Percentiles rank a stretch among this genome's conserved stretches.
Evolutionary conservation across 768 basidiomycete genomes (phyloP).

Genomic region (Tulasnella sp.): DNA sequence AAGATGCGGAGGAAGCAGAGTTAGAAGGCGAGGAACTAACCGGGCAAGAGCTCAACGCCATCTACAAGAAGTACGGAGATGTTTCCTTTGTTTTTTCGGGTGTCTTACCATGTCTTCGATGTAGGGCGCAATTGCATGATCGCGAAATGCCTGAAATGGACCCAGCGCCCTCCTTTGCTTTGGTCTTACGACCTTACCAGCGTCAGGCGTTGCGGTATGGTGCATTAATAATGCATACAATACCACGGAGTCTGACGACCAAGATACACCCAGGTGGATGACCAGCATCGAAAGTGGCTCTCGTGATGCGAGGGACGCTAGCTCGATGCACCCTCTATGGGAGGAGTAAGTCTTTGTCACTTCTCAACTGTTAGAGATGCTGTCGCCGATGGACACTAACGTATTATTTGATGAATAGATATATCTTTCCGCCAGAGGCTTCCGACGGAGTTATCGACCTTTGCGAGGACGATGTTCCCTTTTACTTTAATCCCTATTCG

Average conservation of each 20-base stretch:
- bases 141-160: slow-evolving; percentile 73
- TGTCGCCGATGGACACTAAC: background rate
- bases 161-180: slow-evolving; percentile 67
- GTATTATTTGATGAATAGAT: slow-evolving; percentile 46
- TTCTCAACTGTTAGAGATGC: background rate
- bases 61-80: slow-evolving; percentile 71
- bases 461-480: slow-evolving; percentile 69
- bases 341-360: slow-evolving; percentile 59
- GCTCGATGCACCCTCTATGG: slow-evolving; percentile 91
- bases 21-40: slow-evolving; percentile 73
- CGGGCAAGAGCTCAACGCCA: slow-evolving; percentile 73
- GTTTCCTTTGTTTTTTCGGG: background rate
- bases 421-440: slow-evolving; percentile 64
- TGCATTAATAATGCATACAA: background rate
- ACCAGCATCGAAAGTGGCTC: slow-evolving; percentile 74
- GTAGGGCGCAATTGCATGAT: slow-evolving; percentile 82
- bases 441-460: slow-evolving; percentile 65
- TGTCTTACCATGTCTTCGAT: slow-evolving; percentile 17
- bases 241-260: background rate
- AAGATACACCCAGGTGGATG: slow-evolving; percentile 69
- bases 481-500: slow-evolving; percentile 90
- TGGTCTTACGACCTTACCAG: slow-evolving; percentile 81
- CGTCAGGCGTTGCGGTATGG: slow-evolving; percentile 82
- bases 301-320: slow-evolving; percentile 61
- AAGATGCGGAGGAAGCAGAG: slow-evolving; percentile 75